Conservation (phyloP, 257 asterid species). For the Nicotiana noctiflora region DNA sequence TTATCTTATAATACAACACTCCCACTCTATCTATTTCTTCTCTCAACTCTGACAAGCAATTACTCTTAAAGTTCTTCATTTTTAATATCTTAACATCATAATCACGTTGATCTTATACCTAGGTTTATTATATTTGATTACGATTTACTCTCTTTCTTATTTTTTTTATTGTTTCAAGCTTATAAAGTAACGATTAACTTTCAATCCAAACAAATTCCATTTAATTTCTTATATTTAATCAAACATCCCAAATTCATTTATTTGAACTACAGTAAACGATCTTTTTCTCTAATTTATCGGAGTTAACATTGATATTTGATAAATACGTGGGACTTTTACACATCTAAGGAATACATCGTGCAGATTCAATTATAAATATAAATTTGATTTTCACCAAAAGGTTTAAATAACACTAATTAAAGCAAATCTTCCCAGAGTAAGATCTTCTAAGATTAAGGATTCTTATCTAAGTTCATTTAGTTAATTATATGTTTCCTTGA, state of each 20-base stretch:
- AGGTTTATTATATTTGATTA: no score
- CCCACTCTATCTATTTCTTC: no score
- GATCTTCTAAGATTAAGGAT: background rate
- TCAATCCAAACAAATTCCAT: no score
- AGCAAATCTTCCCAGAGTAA: background rate
- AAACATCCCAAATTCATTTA: background rate
- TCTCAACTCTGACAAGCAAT: no score
- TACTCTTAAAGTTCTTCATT: no score
- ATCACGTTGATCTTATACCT: no score
- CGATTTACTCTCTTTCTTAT: no score
- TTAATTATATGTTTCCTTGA: background rate
- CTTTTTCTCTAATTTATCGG: background rate
- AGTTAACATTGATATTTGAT: background rate
- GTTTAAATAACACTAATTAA: background rate
- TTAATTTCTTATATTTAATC: background rate
- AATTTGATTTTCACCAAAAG: background rate
- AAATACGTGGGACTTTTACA: background rate
- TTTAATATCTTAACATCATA: no score
- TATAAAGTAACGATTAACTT: no score
- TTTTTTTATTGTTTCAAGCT: no score
- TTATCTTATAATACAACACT: no score
- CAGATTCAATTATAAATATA: background rate
- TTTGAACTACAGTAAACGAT: background rate
- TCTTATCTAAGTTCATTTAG: background rate
- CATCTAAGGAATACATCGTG: background rate